Evolutionary conservation across 345 rosid species (phyloP), one percentile per base, ranked within the genome.

Genomic region (Orychophragmus violaceus): DNA sequence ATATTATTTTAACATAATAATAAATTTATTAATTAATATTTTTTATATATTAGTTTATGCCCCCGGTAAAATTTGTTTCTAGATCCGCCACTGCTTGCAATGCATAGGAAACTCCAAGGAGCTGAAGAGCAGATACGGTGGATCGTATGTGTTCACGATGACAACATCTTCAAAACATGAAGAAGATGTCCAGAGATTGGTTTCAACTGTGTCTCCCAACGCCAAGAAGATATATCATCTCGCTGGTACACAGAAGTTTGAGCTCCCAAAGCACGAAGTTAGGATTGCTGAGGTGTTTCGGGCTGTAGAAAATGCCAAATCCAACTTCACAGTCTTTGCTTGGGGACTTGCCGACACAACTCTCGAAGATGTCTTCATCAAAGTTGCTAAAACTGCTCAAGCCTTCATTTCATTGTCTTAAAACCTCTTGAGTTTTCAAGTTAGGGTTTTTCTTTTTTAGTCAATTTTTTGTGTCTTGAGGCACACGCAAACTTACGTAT

Each of bases 171-270:
- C 32, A 0, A 52, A 80, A 29, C 69, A 83, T 3, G 96, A 90
- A 77, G 81, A 79, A 55, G 19, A n/a, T 6, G 45, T 41, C 8
- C 18, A 41, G 45, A 41, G 45, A 41, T n/a, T 41, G 45, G 45
- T 41, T 14, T 14, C 18, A 41, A 14, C 18, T 14, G 19, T 41
- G 8, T 41, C 45, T n/a, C 45, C 91, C 12, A 77, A 77, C 5
- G 87, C 93, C 17, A 86, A 78, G 59, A 85, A 72, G 75, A 76
- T 86, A 21, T 94, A 88, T 74, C 91, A 87, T 23, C 77, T 85
- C 29, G 81, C 91, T 0, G 97, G 97, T 66, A 94, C 99, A 19
- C 99, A 90, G 81, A 94, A 94, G 74, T 94, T 94, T 35, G 97
- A 94, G 82, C 80, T 90, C 53, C 95, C 99, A 1, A 94, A 90